Evolutionary conservation across 148 eudicot species (phyloP), one percentile per base, ranked within the genome.

Genomic region (Heliamphora exappendiculata): DNA sequence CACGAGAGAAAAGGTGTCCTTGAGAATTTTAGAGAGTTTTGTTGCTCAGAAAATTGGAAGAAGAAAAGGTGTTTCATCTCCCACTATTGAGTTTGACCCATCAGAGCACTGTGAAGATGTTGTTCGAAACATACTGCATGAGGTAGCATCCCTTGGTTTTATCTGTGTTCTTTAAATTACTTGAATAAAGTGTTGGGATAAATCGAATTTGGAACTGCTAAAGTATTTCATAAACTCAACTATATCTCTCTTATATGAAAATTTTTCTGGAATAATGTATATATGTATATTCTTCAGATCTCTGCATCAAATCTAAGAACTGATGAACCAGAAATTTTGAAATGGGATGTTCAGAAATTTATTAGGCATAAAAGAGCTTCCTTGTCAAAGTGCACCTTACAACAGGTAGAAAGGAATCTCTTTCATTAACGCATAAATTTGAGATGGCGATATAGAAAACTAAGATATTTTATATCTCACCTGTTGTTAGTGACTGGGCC

Each of bases 21-120:
- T 87, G 76, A 89, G 88, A 81, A 78, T 88, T 72, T 79, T 93
- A 82, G 93, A 91, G 83, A 76, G 70, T 31, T 76, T 91, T 16
- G 75, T 54, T 79, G 68, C 79, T 54, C 45, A 77, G 67, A 79
- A 36, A 59, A 71, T 59, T 67, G 76, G 74, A 62, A 74, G 65
- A 20, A 57, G 36, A 36, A 76, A 75, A 57, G 72, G 58, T 51
- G 82, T 31, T 59, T 58, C 76, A 47, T 29, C 72, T 20, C 36
- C 77, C 9, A 76, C 81, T 58, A 50, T 49, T 20, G 42, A 41
- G 33, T 67, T 86, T 79, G 84, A 85, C 81, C 76, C 80, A 29
- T 81, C 91, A 39, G 81, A 85, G 53, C 17, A 47, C 55, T 87
- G 84, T 77, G 91, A 87, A 80, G 67, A 76, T 80, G 86, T 87